Conservation (phyloP, 306 rosid genomes). For the Ochetophila trinervis region DNA sequence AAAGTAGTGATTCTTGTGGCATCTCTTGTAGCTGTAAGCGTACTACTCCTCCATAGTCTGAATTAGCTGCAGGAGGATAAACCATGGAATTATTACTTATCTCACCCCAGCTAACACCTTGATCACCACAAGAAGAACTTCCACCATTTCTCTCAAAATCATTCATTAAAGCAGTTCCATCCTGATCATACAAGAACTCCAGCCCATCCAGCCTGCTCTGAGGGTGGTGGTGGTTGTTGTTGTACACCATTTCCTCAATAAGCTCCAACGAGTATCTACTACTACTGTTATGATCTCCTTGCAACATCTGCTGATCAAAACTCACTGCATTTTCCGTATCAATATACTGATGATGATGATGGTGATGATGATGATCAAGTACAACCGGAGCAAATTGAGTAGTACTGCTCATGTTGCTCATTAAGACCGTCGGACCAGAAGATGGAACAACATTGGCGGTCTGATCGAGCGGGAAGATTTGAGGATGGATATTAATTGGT, state of each 20-base stretch:
- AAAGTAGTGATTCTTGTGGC: slow-evolving; percentile 26
- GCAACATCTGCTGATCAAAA: slow-evolving; percentile 28
- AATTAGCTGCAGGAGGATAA: slow-evolving; percentile 33
- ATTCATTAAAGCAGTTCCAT: slow-evolving; percentile 24
- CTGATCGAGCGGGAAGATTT: too few species aligned
- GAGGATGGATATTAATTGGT: slow-evolving; percentile 30
- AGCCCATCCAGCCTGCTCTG: slow-evolving; percentile 44
- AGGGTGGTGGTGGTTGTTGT: too few species aligned
- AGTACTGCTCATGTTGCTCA: background rate
- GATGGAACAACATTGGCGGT: background rate
- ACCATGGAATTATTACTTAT: slow-evolving; percentile 26
- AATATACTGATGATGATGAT: background rate
- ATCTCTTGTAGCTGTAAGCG: slow-evolving; percentile 22
- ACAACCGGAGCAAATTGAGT: slow-evolving; percentile 30
- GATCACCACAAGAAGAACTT: slow-evolving; percentile 21
- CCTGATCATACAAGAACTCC: slow-evolving; percentile 50
- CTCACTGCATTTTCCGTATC: slow-evolving; percentile 4
- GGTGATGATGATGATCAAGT: background rate
- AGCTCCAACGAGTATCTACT: slow-evolving; percentile 8
- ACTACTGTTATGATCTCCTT: slow-evolving; percentile 41
- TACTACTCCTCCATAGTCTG: slow-evolving; percentile 26
- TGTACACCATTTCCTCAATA: slow-evolving; percentile 38
- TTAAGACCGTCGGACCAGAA: slow-evolving; percentile 20
- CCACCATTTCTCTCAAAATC: slow-evolving; percentile 14
- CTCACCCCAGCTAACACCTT: slow-evolving; percentile 43